Conservation (phyloP, 2,329 filamentous ascomycete species). For the Ascosphaera pollenicola region DNA sequence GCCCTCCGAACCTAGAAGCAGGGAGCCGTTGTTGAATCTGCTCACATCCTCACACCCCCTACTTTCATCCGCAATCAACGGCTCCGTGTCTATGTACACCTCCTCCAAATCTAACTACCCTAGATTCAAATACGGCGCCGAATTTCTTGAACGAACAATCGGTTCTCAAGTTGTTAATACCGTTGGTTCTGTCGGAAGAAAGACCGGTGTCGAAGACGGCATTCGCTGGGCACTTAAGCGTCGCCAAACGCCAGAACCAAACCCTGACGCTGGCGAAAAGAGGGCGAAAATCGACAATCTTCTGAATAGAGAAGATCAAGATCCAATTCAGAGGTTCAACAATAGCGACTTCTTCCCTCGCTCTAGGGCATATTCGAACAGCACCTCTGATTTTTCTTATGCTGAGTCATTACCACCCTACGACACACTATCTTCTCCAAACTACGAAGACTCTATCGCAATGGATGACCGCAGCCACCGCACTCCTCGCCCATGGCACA, state of each 20-base stretch:
- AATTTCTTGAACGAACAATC: constrained; percentile 75
- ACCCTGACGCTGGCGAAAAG: constrained; percentile 1
- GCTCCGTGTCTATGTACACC: constrained; percentile 66
- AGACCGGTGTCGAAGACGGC: constrained; percentile 71
- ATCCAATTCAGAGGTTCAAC: constrained; percentile 3
- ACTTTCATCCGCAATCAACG: constrained; percentile 64
- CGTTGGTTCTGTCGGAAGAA: constrained; percentile 60
- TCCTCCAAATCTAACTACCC: constrained; percentile 80
- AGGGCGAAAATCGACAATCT: constrained; percentile 16
- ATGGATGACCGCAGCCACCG: constrained; percentile 10
- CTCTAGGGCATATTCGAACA: too few relatives aligned
- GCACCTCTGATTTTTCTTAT: constrained; percentile 29
- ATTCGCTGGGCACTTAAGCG: constrained; percentile 57
- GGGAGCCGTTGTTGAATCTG: constrained; percentile 66
- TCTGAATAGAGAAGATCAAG: constrained; percentile 12
- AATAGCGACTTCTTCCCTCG: too few relatives aligned
- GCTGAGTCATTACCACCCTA: constrained; percentile 65
- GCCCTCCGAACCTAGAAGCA: constrained; percentile 26
- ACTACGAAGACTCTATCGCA: constrained; percentile 40
- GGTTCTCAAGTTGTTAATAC: constrained; percentile 65
- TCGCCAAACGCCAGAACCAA: constrained; percentile 11
- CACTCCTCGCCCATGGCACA: constrained; percentile 38
- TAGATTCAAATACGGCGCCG: constrained; percentile 67
- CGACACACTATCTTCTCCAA: constrained; percentile 54
- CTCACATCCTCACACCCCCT: constrained; percentile 76